A percentile compares a stretch with the other conserved stretches of the same genome.
These are phyloP conservation scores for Neurospora sp. DNA, from an alignment of 495 filamentous ascomycete species.

Conservation along the genomic window DNA sequence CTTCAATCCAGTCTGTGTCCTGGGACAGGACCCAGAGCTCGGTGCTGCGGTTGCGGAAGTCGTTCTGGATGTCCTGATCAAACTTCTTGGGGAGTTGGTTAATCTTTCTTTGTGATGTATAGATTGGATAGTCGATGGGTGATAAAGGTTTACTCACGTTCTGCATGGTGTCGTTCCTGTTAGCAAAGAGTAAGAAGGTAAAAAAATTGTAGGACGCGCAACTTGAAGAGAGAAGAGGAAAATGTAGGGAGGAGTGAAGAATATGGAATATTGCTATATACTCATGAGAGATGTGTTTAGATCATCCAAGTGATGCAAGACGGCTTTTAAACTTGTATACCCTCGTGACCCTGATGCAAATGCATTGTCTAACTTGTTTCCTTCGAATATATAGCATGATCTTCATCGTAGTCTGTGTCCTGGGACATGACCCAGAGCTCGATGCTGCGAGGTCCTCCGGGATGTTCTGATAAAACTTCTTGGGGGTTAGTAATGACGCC, in stretches of 20 bases:
- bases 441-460: background rate
- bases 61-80: background rate
- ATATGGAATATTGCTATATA: too few relatives aligned
- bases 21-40: background rate
- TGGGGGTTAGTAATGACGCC: background rate
- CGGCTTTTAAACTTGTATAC: too few relatives aligned
- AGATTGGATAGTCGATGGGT: background rate
- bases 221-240: too few relatives aligned
- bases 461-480: background rate
- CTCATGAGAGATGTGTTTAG: too few relatives aligned
- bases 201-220: too few relatives aligned
- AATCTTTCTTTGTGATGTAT: background rate
- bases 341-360: background rate
- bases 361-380: background rate
- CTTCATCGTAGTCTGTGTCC: background rate
- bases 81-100: background rate
- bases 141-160: too few relatives aligned
- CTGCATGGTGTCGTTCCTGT: too few relatives aligned
- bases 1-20: background rate
- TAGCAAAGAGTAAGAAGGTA: too few relatives aligned
- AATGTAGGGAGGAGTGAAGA: too few relatives aligned
- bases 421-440: background rate
- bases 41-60: background rate
- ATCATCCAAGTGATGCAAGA: too few relatives aligned
- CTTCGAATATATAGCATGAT: background rate